Conservation (phyloP, 2,329 filamentous ascomycete genomes). For the Fusarium equiseti region DNA sequence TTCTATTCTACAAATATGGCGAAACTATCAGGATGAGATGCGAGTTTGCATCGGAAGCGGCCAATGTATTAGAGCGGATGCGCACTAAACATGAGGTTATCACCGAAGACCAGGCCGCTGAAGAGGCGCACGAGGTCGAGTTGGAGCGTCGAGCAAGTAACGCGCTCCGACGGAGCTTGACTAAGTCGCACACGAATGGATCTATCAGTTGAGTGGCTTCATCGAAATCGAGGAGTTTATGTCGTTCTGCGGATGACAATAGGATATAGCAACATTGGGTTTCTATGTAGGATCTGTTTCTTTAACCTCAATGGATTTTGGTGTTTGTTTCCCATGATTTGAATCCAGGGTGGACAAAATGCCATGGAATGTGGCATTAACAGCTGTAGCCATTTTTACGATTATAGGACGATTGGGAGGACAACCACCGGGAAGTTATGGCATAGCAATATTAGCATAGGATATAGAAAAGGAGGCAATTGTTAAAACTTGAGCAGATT, state of each 20-base stretch:
- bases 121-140: conserved; percentile 43
- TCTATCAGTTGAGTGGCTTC: not conserved
- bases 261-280: not conserved
- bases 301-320: not conserved
- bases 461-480: not conserved
- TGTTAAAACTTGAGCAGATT: not conserved
- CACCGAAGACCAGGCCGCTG: conserved; percentile 47
- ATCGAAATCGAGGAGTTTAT: not conserved
- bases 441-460: not conserved
- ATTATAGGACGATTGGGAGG: not conserved
- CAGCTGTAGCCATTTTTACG: not conserved
- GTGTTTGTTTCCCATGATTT: not conserved
- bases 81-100: conserved; percentile 48
- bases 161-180: conserved; percentile 37
- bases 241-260: not conserved
- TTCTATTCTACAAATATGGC: conserved; percentile 82
- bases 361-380: not conserved
- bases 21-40: conserved; percentile 71
- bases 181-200: conserved; percentile 24
- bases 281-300: not conserved
- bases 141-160: conserved; percentile 45
- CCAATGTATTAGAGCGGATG: conserved; percentile 66
- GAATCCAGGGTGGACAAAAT: not conserved
- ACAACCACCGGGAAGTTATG: not conserved
- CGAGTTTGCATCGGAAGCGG: conserved; percentile 77